Evolutionary conservation across 169 alveolate species (phyloP).

Genomic region (Cryptosporidium parvum): DNA sequence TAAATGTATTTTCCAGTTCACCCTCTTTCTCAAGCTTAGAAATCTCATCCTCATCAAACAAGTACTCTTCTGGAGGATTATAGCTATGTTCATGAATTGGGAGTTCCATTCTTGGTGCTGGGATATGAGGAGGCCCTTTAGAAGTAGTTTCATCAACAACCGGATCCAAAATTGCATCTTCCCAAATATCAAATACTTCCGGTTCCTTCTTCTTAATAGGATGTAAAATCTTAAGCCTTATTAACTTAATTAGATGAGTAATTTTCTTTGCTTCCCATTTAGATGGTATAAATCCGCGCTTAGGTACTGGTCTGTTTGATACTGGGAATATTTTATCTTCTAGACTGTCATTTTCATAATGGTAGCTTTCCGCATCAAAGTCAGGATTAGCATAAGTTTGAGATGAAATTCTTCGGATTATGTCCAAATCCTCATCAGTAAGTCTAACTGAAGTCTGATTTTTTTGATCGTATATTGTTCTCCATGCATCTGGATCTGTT

Average conservation of each 20-base stretch:
- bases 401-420: conserved; percentile 82
- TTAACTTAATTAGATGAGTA: conserved; percentile 83
- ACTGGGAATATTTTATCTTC: conserved; percentile 86
- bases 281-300: conserved; percentile 90
- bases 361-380: conserved; percentile 83
- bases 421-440: conserved; percentile 90
- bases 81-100: conserved; percentile 94
- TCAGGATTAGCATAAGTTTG: conserved; percentile 83
- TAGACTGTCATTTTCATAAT: conserved; percentile 79
- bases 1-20: conserved; percentile 69
- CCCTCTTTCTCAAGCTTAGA: conserved; percentile 34
- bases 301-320: conserved; percentile 85
- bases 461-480: conserved; percentile 90
- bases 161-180: conserved; percentile 77
- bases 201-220: conserved; percentile 73
- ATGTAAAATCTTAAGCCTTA: conserved; percentile 71
- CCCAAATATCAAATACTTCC: conserved; percentile 87
- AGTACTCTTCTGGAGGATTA: conserved; percentile 94
- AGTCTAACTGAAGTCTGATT: conserved; percentile 88
- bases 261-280: conserved; percentile 90
- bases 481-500: conserved; percentile 94
- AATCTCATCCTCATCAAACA: conserved; percentile 83
- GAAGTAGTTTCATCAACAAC: conserved; percentile 40
- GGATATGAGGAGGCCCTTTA: conserved; percentile 85
- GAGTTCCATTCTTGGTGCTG: conserved; percentile 93